These are phyloP conservation scores for Reutealis trisperma DNA, from an alignment of 345 rosid species.

Conservation along the genomic window DNA sequence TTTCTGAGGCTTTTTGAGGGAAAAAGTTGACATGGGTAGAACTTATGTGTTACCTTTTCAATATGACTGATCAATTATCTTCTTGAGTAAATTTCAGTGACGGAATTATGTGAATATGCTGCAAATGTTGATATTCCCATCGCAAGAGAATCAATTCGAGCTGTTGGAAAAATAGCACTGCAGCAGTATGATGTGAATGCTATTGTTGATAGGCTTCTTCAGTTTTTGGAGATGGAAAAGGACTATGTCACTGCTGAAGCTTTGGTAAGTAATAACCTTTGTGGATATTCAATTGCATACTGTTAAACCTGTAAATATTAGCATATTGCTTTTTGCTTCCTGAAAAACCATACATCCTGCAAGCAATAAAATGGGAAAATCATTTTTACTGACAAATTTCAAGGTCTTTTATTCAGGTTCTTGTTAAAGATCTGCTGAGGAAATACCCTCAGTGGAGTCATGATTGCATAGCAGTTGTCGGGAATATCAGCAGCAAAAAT, in stretches of 20 bases:
- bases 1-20: not conserved
- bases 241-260: conserved; percentile 99
- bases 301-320: conserved; percentile 7
- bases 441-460: conserved; percentile 99
- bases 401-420: conserved; percentile 56
- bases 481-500: conserved; percentile 90
- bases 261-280: conserved; percentile 51
- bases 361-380: not conserved
- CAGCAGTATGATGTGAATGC: conserved; percentile 99
- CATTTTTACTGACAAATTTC: conserved; percentile 11
- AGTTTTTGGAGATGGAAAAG: conserved; percentile 99
- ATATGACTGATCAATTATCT: conserved; percentile 20
- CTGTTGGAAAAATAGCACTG: conserved; percentile 97
- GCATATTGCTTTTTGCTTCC: conserved; percentile 3
- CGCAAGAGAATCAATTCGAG: conserved; percentile 96
- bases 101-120: conserved; percentile 98
- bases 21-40: conserved; percentile 20
- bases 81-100: conserved; percentile 58
- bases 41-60: conserved; percentile 4
- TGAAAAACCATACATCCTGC: not conserved
- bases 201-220: conserved; percentile 99
- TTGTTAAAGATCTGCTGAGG: conserved; percentile 93
- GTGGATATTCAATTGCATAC: conserved; percentile 4
- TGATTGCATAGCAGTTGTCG: conserved; percentile 99
- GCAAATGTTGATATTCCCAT: conserved; percentile 95